Conservation (phyloP, 306 rosid genomes). For the Benincasa hispida region DNA sequence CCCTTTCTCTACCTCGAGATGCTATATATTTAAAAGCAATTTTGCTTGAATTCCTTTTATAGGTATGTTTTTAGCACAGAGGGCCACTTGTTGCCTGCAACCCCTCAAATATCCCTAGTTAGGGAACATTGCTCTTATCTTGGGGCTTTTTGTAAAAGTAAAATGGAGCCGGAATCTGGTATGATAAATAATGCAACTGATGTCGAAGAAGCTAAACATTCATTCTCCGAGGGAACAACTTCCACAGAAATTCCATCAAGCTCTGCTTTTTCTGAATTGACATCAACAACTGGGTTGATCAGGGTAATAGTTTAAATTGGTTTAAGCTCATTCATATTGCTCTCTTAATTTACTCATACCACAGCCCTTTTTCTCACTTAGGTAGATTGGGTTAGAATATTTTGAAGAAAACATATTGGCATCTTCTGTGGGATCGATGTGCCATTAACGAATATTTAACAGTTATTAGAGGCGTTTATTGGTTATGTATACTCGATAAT, state of each 20-base stretch:
- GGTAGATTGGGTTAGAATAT: neutral
- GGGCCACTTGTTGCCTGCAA: conserved; percentile 87
- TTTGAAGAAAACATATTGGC: neutral
- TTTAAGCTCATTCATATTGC: conserved; percentile 4
- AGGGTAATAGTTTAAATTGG: conserved; percentile 33
- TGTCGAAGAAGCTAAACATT: conserved; percentile 48
- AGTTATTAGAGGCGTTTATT: neutral
- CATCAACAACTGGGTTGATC: conserved; percentile 46
- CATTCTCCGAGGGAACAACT: conserved; percentile 27
- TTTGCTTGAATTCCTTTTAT: conserved; percentile 4
- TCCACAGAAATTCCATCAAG: conserved; percentile 26
- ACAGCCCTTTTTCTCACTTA: neutral
- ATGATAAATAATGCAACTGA: conserved; percentile 28
- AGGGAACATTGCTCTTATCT: conserved; percentile 71
- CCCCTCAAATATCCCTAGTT: conserved; percentile 73
- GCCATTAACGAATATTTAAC: neutral
- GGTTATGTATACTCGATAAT: neutral
- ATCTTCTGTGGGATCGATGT: neutral
- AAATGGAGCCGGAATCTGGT: conserved; percentile 12
- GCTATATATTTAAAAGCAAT: neutral
- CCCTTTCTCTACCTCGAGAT: conserved; percentile 6
- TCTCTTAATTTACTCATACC: neutral
- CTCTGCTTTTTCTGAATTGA: conserved; percentile 31
- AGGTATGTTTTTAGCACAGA: conserved; percentile 94
- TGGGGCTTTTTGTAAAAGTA: conserved; percentile 66